Conservation (phyloP, 202 grass and related monocot species). For the Schoenoplectus tabernaemontani region DNA sequence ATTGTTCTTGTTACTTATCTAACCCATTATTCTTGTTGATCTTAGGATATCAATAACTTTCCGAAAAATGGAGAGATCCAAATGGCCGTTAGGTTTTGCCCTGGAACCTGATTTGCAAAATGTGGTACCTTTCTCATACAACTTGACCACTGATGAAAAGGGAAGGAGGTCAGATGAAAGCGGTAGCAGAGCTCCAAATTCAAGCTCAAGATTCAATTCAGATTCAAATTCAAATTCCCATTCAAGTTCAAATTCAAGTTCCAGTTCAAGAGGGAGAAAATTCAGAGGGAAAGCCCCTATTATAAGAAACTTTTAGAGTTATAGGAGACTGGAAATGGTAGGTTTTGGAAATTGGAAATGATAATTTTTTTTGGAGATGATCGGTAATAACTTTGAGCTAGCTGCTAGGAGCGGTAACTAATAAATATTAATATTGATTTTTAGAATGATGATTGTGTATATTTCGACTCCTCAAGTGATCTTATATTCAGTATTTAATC, state of each 20-base stretch:
- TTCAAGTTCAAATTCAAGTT: background rate
- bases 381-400: too few relatives aligned
- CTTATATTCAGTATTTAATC: too few relatives aligned
- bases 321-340: background rate
- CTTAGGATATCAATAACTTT: slow-evolving; percentile 94
- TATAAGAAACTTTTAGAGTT: background rate
- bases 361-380: background rate
- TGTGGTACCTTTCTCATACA: slow-evolving; percentile 34
- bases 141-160: slow-evolving; percentile 36
- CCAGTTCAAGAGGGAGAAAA: background rate
- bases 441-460: background rate
- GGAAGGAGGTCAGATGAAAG: slow-evolving; percentile 27
- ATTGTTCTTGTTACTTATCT: background rate
- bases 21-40: background rate
- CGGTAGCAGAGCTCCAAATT: too few relatives aligned
- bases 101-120: slow-evolving; percentile 66
- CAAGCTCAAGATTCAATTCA: background rate
- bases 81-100: slow-evolving; percentile 46
- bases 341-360: too few relatives aligned
- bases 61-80: slow-evolving; percentile 82
- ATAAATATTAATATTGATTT: background rate
- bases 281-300: background rate
- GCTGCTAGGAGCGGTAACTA: background rate
- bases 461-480: background rate
- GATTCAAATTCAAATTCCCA: background rate